phyloP scores from a whole-genome alignment of 257 asterid genomes.

The Nicotiana knightiana region DNA sequence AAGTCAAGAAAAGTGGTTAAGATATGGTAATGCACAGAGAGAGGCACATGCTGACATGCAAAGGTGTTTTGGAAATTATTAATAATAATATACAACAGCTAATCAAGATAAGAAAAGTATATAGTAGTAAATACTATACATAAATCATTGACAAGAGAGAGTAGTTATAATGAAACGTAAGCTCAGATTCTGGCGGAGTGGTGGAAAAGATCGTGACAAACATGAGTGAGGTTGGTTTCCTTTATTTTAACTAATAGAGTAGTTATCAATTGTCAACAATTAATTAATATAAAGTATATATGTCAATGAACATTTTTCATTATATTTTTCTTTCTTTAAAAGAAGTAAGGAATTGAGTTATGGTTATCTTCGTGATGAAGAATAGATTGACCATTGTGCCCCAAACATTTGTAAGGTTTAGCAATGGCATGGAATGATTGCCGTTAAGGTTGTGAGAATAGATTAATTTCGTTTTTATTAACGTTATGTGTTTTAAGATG shows the following conservation, averaged over 20 bases:
- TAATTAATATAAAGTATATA: too few relatives aligned
- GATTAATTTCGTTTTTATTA: too few relatives aligned
- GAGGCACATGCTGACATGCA: background rate
- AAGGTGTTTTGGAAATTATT: background rate
- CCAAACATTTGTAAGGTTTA: too few relatives aligned
- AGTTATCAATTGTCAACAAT: background rate
- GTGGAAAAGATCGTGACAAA: background rate
- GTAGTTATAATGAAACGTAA: background rate
- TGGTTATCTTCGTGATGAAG: too few relatives aligned
- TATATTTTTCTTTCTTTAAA: background rate
- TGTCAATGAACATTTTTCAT: background rate
- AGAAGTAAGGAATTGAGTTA: too few relatives aligned
- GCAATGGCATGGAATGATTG: too few relatives aligned
- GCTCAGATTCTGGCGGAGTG: background rate
- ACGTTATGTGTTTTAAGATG: too few relatives aligned
- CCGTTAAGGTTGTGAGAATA: too few relatives aligned
- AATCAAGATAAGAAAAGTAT: background rate
- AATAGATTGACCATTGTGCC: too few relatives aligned
- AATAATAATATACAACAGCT: background rate
- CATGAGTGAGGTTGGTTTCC: background rate
- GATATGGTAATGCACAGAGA: constrained; percentile 18
- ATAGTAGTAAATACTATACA: background rate
- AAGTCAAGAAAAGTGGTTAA: constrained; percentile 27
- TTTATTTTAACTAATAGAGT: background rate
- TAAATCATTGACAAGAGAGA: background rate